Evolutionary conservation across 768 basidiomycete species (phyloP).

Genomic region (Boletus barrowsii): DNA sequence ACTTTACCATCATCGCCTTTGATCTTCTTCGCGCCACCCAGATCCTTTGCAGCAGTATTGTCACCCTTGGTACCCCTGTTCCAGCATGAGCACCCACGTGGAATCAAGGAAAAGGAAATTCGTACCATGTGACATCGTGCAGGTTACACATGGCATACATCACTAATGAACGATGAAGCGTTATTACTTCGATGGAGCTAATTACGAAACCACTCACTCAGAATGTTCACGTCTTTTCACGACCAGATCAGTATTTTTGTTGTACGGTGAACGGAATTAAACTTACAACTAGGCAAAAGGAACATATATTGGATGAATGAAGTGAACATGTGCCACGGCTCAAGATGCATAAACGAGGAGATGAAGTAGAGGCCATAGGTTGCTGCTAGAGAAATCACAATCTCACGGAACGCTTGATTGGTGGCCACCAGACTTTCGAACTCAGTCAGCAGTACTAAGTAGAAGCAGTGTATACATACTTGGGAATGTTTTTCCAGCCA

Average conservation of each 20-base stretch:
- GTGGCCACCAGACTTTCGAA: conserved; percentile 51
- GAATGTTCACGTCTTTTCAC: conserved; percentile 66
- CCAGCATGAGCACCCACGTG: conserved; percentile 2
- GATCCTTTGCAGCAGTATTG: conserved; percentile 82
- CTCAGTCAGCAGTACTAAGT: conserved; percentile 23
- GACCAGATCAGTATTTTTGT: conserved; percentile 7
- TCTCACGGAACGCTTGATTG: conserved; percentile 75
- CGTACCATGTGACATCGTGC: conserved; percentile 79
- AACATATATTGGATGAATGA: conserved; percentile 91
- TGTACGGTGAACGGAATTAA: neutral
- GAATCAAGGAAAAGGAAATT: neutral
- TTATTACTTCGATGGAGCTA: neutral
- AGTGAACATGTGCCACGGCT: conserved; percentile 98
- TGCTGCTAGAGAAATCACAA: conserved; percentile 74
- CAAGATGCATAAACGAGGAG: conserved; percentile 82
- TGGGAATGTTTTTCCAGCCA: conserved; percentile 70
- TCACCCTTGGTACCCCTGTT: conserved; percentile 87
- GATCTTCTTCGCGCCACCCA: conserved; percentile 88
- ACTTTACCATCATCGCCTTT: conserved; percentile 83
- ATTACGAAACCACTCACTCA: conserved; percentile 45
- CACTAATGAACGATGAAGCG: conserved; percentile 39
- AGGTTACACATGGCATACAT: conserved; percentile 95
- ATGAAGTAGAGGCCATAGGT: conserved; percentile 85
- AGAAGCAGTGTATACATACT: conserved; percentile 44
- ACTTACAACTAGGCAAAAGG: conserved; percentile 72